Evolutionary conservation across 441 rosid genomes (phyloP).

Genomic region (Heliophila coronopifolia): DNA sequence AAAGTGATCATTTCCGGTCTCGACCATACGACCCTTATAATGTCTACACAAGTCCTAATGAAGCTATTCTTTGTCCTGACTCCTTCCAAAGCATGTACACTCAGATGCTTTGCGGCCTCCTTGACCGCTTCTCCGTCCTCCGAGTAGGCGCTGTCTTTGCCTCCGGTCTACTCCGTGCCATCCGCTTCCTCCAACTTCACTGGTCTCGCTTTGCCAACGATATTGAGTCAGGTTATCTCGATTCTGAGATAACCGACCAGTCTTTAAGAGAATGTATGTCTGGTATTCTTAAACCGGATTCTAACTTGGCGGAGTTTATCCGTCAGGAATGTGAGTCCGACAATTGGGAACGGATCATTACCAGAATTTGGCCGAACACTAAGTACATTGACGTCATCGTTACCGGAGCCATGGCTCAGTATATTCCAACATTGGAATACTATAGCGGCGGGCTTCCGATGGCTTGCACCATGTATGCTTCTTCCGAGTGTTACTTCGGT

Average conservation of each 20-base stretch:
- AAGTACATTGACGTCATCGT: constrained; percentile 86
- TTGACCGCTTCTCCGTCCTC: constrained; percentile 62
- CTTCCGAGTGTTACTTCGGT: constrained; percentile 89
- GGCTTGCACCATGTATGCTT: constrained; percentile 94
- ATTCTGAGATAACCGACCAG: constrained; percentile 42
- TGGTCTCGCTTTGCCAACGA: constrained; percentile 55
- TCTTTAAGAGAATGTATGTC: constrained; percentile 35
- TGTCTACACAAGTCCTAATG: constrained; percentile 88
- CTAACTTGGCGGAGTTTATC: constrained; percentile 45
- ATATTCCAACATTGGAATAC: constrained; percentile 74
- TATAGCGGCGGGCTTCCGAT: constrained; percentile 69
- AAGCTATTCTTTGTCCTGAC: constrained; percentile 76
- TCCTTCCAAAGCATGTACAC: constrained; percentile 91
- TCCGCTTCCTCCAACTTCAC: constrained; percentile 72
- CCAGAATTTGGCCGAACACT: constrained; percentile 80
- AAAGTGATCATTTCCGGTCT: constrained; percentile 73
- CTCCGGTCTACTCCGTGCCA: constrained; percentile 83
- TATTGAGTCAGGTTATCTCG: constrained; percentile 49
- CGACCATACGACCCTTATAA: constrained; percentile 72
- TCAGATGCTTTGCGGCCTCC: constrained; percentile 81
- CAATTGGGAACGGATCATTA: constrained; percentile 67
- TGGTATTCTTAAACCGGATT: constrained; percentile 45
- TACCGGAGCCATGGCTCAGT: constrained; percentile 93
- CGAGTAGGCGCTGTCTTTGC: constrained; percentile 85
- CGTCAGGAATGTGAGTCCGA: constrained; percentile 40